Conservation (phyloP, 75 land plant genomes). For the Gnetum montanum region DNA sequence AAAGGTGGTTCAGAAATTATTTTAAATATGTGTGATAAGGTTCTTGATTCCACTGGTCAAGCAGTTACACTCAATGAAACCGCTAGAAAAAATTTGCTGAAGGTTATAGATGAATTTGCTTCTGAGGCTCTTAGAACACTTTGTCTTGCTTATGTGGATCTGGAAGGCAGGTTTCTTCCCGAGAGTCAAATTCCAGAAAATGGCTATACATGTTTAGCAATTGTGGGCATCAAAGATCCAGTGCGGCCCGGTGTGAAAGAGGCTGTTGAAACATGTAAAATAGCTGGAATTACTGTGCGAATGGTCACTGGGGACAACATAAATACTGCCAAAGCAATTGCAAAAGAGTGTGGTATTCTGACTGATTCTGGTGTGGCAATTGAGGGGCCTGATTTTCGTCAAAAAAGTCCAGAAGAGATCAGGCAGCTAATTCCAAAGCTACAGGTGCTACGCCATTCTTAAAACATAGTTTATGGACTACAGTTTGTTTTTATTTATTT, state of each 20-base stretch:
- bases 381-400: slow-evolving; percentile 83
- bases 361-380: slow-evolving; percentile 86
- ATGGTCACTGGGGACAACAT: slow-evolving; percentile 99
- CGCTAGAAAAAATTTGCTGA: slow-evolving; percentile 34
- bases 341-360: slow-evolving; percentile 94
- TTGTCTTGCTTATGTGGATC: slow-evolving; percentile 71
- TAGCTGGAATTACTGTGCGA: slow-evolving; percentile 89
- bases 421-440: slow-evolving; percentile 51
- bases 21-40: slow-evolving; percentile 60
- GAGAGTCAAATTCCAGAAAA: slow-evolving; percentile 34
- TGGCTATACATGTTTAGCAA: slow-evolving; percentile 66
- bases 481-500: background rate
- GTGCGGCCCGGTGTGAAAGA: slow-evolving; percentile 96
- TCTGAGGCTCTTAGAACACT: slow-evolving; percentile 85
- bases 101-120: slow-evolving; percentile 69
- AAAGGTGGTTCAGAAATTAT: slow-evolving; percentile 96
- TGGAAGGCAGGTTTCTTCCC: slow-evolving; percentile 38
- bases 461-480: background rate
- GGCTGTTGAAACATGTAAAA: slow-evolving; percentile 71
- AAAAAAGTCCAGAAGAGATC: slow-evolving; percentile 50
- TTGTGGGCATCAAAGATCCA: slow-evolving; percentile 96
- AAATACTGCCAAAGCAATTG: slow-evolving; percentile 91
- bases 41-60: slow-evolving; percentile 43
- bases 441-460: slow-evolving; percentile 33
- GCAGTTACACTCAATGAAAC: slow-evolving; percentile 55